These are phyloP conservation scores for Gamarada debralockiae DNA, from an alignment of 495 filamentous ascomycete species.

Conservation along the genomic window DNA sequence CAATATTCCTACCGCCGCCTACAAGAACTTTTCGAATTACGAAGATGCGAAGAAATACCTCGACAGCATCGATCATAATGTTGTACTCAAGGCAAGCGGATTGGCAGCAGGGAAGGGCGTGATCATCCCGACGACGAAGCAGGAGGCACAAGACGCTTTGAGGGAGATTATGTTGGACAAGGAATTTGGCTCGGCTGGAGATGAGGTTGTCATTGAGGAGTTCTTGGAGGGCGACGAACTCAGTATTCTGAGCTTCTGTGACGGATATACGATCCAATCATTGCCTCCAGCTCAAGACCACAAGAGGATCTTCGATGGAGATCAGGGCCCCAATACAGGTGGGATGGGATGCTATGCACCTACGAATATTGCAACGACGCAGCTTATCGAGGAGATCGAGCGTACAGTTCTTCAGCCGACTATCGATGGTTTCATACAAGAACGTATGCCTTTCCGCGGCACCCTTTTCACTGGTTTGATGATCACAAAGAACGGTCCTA, in stretches of 20 bases:
- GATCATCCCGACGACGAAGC: conserved; percentile 67
- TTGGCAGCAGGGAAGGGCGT: conserved; percentile 80
- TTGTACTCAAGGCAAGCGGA: conserved; percentile 78
- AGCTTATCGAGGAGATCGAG: conserved; percentile 73
- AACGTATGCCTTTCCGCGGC: conserved; percentile 76
- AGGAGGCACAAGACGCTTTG: conserved; percentile 78
- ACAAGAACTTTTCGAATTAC: conserved; percentile 84
- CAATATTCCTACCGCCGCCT: conserved; percentile 84
- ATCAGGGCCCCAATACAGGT: conserved; percentile 90
- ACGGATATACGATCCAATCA: conserved; percentile 79
- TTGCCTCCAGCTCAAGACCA: conserved; percentile 96
- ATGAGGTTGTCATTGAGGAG: conserved; percentile 96
- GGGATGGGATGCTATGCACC: conserved; percentile 98
- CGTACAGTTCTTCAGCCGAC: conserved; percentile 83
- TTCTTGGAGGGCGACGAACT: conserved; percentile 89
- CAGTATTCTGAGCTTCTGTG: conserved; percentile 85
- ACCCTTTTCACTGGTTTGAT: conserved; percentile 94
- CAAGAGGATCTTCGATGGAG: conserved; percentile 89
- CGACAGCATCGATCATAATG: conserved; percentile 63
- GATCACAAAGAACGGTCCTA: conserved; percentile 85
- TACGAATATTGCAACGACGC: conserved; percentile 73
- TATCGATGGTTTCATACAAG: conserved; percentile 80
- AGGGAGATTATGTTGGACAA: conserved; percentile 86
- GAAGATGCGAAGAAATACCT: conserved; percentile 73
- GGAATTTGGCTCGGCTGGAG: conserved; percentile 81